Conservation (phyloP, 345 rosid species). For the Brassica carinata region DNA sequence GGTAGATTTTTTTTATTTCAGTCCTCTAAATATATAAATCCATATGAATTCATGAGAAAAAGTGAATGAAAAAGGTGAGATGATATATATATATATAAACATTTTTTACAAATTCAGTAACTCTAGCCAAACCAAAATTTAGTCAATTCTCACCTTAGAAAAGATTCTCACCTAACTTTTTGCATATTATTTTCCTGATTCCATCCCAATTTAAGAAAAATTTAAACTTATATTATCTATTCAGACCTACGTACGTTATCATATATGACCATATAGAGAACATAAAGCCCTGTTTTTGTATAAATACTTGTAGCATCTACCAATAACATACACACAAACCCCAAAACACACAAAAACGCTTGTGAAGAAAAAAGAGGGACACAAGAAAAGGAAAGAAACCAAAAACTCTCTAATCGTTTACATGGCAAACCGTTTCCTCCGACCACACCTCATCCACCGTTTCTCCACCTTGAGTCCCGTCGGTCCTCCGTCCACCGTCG, state of each 20-base stretch:
- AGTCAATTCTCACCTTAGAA: conserved; percentile 16
- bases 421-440: conserved; percentile 51
- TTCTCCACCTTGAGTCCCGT: conserved; percentile 43
- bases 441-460: conserved; percentile 45
- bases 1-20: neutral
- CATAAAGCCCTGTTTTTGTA: neutral
- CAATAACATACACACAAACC: conserved; percentile 29
- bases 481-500: conserved; percentile 42
- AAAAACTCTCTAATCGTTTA: conserved; percentile 3
- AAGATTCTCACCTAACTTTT: conserved; percentile 11
- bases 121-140: conserved; percentile 18
- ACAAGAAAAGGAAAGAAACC: neutral
- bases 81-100: neutral
- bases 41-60: neutral
- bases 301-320: conserved; percentile 20
- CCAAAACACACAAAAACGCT: conserved; percentile 27
- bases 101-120: neutral
- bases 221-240: neutral
- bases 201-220: conserved; percentile 6
- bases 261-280: neutral
- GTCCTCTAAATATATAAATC: neutral
- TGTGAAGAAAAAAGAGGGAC: neutral
- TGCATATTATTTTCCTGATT: neutral
- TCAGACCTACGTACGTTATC: neutral
- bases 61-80: conserved; percentile 8